phyloP scores from a whole-genome alignment of 495 filamentous ascomycete genomes.

The Hypoxylon lenormandii region DNA sequence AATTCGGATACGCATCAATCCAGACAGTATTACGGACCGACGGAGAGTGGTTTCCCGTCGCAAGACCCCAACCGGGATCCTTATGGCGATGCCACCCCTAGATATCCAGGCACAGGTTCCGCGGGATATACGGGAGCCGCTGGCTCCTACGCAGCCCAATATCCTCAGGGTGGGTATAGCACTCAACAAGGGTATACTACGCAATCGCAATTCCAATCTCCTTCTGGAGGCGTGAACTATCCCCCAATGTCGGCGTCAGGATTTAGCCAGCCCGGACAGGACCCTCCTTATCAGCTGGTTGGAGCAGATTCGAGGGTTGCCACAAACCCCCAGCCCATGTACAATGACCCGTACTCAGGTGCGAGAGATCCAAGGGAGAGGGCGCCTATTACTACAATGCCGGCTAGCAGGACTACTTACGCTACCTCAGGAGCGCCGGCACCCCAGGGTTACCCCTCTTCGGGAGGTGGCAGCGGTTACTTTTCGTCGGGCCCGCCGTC shows the following conservation, averaged over 20 bases:
- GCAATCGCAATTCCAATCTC: conserved; percentile 42
- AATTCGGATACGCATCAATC: conserved; percentile 64
- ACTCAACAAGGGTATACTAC: conserved; percentile 49
- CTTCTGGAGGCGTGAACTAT: conserved; percentile 33
- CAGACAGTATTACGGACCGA: conserved; percentile 65
- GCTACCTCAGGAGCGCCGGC: conserved; percentile 49
- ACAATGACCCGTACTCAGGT: conserved; percentile 46
- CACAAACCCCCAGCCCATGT: conserved; percentile 43
- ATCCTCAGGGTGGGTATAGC: conserved; percentile 51
- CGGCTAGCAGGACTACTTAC: conserved; percentile 48
- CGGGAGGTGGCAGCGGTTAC: conserved; percentile 39
- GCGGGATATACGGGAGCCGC: conserved; percentile 52
- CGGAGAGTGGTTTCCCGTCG: conserved; percentile 44
- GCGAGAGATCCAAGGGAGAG: conserved; percentile 49
- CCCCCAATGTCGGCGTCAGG: conserved; percentile 32
- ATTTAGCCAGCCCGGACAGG: conserved; percentile 49
- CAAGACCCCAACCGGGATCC: conserved; percentile 44
- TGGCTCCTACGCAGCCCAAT: conserved; percentile 46
- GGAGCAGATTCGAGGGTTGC: conserved; percentile 48
- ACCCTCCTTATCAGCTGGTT: conserved; percentile 49
- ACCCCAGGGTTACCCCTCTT: conserved; percentile 46
- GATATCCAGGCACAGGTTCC: conserved; percentile 55
- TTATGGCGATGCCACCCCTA: conserved; percentile 49
- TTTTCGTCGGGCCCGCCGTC: conserved; percentile 53
- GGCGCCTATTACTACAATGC: conserved; percentile 49